Evolutionary conservation across 371 early-diverging fungal genomes (phyloP), one percentile per base, ranked within the genome.

Genomic region (Mortierella sp.): DNA sequence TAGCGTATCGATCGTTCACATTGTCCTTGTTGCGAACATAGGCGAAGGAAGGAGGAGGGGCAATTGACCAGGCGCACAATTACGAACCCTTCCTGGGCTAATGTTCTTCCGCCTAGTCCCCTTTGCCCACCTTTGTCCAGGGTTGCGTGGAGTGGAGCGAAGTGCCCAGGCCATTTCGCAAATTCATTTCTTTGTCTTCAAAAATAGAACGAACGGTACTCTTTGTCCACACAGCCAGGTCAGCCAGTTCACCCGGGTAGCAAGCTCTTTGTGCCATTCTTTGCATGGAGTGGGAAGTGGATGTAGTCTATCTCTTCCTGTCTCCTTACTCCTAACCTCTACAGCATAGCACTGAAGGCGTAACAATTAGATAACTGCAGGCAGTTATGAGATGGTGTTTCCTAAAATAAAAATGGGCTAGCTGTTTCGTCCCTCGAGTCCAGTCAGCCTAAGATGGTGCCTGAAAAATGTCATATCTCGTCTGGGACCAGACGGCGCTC

Each of bases 91-190:
- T 46, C 26, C 64, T 64, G 61, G 64, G 64, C 64, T 37, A 64
- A 64, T 31, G 37, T 64, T 64, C 64, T 64, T 64, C 64, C 40
- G 64, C 37, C 34, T 40, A 61, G 1, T 57, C 16, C 26, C 0
- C 10, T 28, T 11, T 13, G 31, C n/a, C n/a, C n/a, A 16, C 34
- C 16, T 14, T 50, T 19, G 50, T 9, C 28, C 61, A 61, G 61
- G 34, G 61, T 61, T 61, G n/a, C n/a, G n/a, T n/a, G n/a, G n/a
- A n/a, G 59, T 31, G 59, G 5, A 1, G 55, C 26, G 61, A 31
- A 31, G 64, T 64, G 64, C 64, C 64, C 64, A 64, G 64, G 37
- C 61, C 61, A 61, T 28, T 57, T 34, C 16, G 61, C 64, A 64
- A 19, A 21, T 64, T 64, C 9, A 10, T 59, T 26, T 16, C 5